A percentile compares a stretch with the other conserved stretches of the same genome.
Conservation (phyloP, 352 stramenopile species). For the Halophytophthora batemanensis region DNA sequence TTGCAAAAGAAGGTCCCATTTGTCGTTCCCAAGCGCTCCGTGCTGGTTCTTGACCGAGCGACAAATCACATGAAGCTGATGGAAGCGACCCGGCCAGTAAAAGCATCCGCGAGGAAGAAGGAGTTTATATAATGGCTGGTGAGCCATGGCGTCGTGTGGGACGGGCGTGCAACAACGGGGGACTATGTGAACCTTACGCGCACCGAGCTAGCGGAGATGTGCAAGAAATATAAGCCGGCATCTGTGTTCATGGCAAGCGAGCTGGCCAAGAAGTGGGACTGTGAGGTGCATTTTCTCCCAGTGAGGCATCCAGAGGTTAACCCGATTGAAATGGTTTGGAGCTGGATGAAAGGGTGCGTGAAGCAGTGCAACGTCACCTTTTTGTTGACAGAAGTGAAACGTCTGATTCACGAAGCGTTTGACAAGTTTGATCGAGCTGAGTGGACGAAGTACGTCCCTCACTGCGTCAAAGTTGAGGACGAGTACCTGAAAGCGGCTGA, state of each 20-base stretch:
- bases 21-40: too few species aligned
- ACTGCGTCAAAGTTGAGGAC: background rate
- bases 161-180: background rate
- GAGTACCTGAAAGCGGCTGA: background rate
- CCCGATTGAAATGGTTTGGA: conserved; percentile 15
- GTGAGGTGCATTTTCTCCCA: conserved; percentile 9
- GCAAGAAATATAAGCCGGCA: conserved; percentile 10
- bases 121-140: conserved; percentile 13
- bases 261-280: conserved; percentile 7
- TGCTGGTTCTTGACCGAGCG: conserved; percentile 24
- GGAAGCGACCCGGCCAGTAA: conserved; percentile 8
- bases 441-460: background rate
- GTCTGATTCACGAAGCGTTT: background rate
- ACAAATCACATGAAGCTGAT: conserved; percentile 18
- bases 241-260: background rate
- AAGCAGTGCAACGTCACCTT: background rate
- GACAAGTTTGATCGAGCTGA: background rate
- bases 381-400: background rate
- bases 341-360: background rate
- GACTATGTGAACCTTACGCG: conserved; percentile 1
- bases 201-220: conserved; percentile 4
- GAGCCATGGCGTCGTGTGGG: background rate
- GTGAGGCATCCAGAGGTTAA: conserved; percentile 19
- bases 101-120: conserved; percentile 8
- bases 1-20: too few species aligned